Evolutionary conservation across 2,329 filamentous ascomycete genomes (phyloP), one percentile per base, ranked within the genome.

Genomic region (Juglanconis juglandina): DNA sequence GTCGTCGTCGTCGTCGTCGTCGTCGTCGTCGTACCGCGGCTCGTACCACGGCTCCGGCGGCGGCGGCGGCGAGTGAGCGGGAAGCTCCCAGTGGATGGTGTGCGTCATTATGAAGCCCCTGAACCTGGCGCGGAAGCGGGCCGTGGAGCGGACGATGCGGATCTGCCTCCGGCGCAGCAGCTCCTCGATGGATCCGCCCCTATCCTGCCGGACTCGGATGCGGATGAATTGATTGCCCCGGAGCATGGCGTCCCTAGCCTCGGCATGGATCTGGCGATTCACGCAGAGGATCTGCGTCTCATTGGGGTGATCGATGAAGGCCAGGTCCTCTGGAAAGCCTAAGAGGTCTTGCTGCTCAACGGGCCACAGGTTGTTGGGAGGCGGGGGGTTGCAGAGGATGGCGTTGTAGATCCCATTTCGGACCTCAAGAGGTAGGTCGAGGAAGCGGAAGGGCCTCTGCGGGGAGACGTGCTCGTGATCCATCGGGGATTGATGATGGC

Each of bases 191-290:
- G 42, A 59, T 49, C 13, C 53, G 24, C 33, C 33, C 0, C 6
- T 35, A 9, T 48, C 30, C 3, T 46, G 41, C 11, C 14, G 34
- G 1, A 30, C 44, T 7, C 35, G 44, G 10, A 59, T 55, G 11
- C 57, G 44, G 42, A 59, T 37, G n/a, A 59, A 59, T 9, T 55
- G 57, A 32, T 59, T 59, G 2, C 44, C 42, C n/a, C 51, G 50
- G 6, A 59, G 57, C 51, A 59, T 48, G 5, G 49, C 57, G 11
- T 59, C 57, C 11, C 24, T 56, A 33, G 58, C 58, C 14, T 60
- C 53, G 2, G 53, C 30, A n/a, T 56, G 14, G 13, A 60, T 37
- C 24, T 60, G 58, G 17, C 33, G 58, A 24, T 46, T 60, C 30
- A 41, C 17, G 8, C 37, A 39, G 4, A 60, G 46, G 9, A 60